Conservation (phyloP, 495 filamentous ascomycete species). For the Tetracladium marchalianum region DNA sequence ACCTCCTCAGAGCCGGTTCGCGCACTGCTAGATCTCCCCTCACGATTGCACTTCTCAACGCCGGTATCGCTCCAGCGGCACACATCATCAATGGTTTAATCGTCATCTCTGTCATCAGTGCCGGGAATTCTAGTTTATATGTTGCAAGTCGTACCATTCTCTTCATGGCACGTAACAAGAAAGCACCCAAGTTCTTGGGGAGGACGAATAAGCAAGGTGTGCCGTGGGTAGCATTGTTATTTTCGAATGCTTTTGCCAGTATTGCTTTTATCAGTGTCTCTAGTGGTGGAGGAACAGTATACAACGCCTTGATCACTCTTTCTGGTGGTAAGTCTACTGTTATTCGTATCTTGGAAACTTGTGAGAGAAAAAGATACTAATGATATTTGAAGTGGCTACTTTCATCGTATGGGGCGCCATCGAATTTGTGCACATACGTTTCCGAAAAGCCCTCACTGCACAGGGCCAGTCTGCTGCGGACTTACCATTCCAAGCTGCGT, state of each 20-base stretch:
- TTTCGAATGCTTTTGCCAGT: constrained; percentile 55
- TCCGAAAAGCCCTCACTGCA: constrained; percentile 43
- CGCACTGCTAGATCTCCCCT: constrained; percentile 1
- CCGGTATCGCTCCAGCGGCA: constrained; percentile 41
- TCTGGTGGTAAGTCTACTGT: constrained; percentile 27
- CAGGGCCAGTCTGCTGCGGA: constrained; percentile 44
- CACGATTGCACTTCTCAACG: constrained; percentile 49
- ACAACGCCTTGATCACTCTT: constrained; percentile 32
- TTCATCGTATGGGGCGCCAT: constrained; percentile 63
- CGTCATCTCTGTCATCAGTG: constrained; percentile 57
- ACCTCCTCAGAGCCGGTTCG: constrained; percentile 35
- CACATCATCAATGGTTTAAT: constrained; percentile 67
- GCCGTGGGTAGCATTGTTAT: constrained; percentile 50
- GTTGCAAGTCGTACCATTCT: constrained; percentile 56
- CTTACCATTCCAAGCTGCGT: constrained; percentile 47
- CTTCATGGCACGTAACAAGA: constrained; percentile 54
- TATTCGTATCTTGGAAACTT: not conserved
- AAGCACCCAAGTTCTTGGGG: constrained; percentile 56
- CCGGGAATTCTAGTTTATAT: constrained; percentile 60
- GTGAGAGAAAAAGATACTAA: not conserved
- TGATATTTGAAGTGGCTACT: constrained; percentile 44
- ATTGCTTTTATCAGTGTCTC: constrained; percentile 58
- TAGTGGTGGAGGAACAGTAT: constrained; percentile 45
- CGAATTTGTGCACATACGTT: constrained; percentile 56
- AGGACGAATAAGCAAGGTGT: constrained; percentile 54